These are phyloP conservation scores for Colletotrichum somersetense DNA, from an alignment of 2,329 filamentous ascomycete genomes.

Conservation along the genomic window DNA sequence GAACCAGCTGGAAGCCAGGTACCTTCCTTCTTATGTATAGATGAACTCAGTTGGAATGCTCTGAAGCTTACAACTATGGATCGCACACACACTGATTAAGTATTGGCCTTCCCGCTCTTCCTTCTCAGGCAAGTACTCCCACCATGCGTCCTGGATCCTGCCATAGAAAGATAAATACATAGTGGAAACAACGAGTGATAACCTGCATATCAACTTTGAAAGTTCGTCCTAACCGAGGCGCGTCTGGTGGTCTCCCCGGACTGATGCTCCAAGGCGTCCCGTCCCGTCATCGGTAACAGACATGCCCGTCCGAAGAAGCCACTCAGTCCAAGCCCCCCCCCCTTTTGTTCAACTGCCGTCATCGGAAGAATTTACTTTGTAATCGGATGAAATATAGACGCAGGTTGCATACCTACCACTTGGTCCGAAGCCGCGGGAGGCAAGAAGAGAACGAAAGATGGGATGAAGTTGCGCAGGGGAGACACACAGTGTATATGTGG, in stretches of 20 bases:
- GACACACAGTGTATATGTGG: background rate
- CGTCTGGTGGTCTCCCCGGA: background rate
- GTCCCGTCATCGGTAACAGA: background rate
- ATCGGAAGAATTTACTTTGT: background rate
- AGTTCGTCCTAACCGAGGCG: background rate
- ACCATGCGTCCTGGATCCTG: background rate
- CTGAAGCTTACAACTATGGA: background rate
- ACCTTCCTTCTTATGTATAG: no score
- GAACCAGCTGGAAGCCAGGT: background rate
- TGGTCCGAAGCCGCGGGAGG: background rate
- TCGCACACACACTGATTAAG: no score
- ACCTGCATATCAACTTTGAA: background rate
- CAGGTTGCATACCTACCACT: background rate
- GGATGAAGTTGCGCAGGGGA: background rate
- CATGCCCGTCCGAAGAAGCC: background rate
- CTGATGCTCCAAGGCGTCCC: background rate
- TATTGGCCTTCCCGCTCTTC: no score
- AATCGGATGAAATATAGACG: no score
- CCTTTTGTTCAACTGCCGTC: background rate
- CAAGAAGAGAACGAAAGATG: background rate
- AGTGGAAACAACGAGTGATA: background rate
- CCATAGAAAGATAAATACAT: background rate
- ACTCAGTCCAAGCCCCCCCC: background rate
- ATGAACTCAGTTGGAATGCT: background rate
- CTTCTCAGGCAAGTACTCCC: background rate